Evolutionary conservation across 768 basidiomycete species (phyloP).

Genomic region (Podaxis sp.): DNA sequence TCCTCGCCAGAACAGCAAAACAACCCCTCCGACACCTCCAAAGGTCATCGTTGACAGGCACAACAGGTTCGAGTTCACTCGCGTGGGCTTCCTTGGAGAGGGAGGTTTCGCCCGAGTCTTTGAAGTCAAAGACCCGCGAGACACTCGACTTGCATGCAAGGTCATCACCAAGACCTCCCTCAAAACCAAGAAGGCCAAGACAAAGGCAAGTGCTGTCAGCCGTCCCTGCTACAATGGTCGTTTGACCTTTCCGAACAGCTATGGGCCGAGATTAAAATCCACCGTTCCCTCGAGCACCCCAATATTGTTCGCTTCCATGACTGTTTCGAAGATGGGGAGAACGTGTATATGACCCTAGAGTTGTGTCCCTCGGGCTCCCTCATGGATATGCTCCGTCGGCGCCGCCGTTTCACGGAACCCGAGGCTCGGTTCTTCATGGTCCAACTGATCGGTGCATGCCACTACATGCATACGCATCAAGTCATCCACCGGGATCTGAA

Average conservation of each 20-base stretch:
- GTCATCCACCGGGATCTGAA: slow-evolving; percentile 99
- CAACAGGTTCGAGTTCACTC: slow-evolving; percentile 55
- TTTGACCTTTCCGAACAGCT: slow-evolving; percentile 48
- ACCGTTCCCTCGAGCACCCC: slow-evolving; percentile 85
- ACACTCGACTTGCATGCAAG: slow-evolving; percentile 79
- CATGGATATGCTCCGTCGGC: slow-evolving; percentile 88
- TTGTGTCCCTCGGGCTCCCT: slow-evolving; percentile 87
- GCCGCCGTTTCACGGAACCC: slow-evolving; percentile 86
- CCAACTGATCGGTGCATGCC: slow-evolving; percentile 93
- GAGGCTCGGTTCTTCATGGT: slow-evolving; percentile 92
- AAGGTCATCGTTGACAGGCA: slow-evolving; percentile 69
- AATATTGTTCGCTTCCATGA: slow-evolving; percentile 92
- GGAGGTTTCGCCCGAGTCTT: slow-evolving; percentile 98
- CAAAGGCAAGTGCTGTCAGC: slow-evolving; percentile 61
- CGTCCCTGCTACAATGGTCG: not conserved
- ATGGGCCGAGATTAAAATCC: slow-evolving; percentile 98
- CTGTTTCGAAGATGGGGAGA: slow-evolving; percentile 93
- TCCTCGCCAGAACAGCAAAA: slow-evolving; percentile 81
- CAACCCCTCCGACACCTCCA: slow-evolving; percentile 79
- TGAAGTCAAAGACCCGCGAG: slow-evolving; percentile 77
- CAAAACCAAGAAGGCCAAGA: slow-evolving; percentile 95
- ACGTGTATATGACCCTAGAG: slow-evolving; percentile 97
- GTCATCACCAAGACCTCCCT: slow-evolving; percentile 92
- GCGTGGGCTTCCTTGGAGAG: slow-evolving; percentile 89
- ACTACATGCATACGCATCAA: slow-evolving; percentile 96